phyloP scores from a whole-genome alignment of 345 rosid genomes.

The Noccaea caerulescens region DNA sequence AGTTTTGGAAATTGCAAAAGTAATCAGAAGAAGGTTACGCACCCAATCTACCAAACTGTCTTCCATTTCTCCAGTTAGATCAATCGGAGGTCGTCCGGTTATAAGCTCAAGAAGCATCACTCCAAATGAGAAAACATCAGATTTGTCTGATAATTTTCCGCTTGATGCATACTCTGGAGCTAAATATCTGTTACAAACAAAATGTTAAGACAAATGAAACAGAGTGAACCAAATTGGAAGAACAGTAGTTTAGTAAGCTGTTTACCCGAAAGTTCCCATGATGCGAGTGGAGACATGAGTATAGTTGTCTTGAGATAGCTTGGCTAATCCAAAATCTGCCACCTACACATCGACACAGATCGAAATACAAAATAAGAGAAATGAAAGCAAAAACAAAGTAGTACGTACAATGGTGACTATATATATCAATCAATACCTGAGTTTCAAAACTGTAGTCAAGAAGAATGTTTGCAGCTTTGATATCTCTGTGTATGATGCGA shows the following conservation, averaged over 20 bases:
- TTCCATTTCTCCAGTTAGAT: conserved; percentile 61
- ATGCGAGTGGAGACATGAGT: conserved; percentile 96
- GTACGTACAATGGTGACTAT: neutral
- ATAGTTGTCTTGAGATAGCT: conserved; percentile 69
- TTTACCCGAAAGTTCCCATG: conserved; percentile 99
- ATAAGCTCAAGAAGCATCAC: conserved; percentile 86
- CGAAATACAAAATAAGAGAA: neutral
- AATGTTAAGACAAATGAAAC: neutral
- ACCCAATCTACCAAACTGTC: conserved; percentile 93
- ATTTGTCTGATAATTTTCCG: conserved; percentile 85
- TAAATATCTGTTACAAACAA: conserved; percentile 57
- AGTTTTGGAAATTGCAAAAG: neutral
- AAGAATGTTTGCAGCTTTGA: conserved; percentile 84
- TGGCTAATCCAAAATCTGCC: conserved; percentile 98
- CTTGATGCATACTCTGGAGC: conserved; percentile 98
- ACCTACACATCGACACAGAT: conserved; percentile 51
- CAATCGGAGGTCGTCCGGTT: conserved; percentile 75
- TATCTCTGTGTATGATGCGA: conserved; percentile 89
- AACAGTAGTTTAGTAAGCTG: neutral
- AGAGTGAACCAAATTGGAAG: neutral
- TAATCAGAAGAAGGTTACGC: conserved; percentile 26
- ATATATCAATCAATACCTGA: conserved; percentile 50
- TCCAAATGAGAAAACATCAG: conserved; percentile 91
- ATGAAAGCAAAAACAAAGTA: neutral
- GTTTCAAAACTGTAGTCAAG: conserved; percentile 76